Base-by-base conservation (phyloP, 1,284 basidiomycete species). In the Sparassis latifolia region DNA sequence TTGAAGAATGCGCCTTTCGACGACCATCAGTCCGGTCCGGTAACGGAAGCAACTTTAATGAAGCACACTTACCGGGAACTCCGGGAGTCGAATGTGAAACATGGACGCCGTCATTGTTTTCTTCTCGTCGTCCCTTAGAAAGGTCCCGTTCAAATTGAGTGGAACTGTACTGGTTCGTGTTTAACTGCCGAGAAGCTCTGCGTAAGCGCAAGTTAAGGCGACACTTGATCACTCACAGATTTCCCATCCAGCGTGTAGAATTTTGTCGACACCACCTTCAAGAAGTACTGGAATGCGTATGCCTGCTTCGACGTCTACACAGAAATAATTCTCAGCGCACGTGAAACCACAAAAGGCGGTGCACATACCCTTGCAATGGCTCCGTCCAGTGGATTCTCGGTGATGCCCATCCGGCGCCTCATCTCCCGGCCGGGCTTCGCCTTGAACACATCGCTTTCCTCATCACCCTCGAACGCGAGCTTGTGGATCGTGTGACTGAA, bases 251-350 rank as follows among this genome's bases (percentile, higher is more conserved):
- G 72, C 33, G 86, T 87, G 55, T 82, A 78, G 72, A 96, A 97
- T 63, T 88, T 85, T 1, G 93, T 97, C 5, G 91, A 92, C 35
- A 97, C 94, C 44, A 97, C 94, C 68, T 99, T 99, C 65, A 98
- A 76, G 81, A 97, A 98, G 71, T 98, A 96, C 63, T 93, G 92
- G 78, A 92, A 95, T 92, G 94, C 92, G 65, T 89, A 93, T 57
- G 89, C 78, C 31, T 86, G 71, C 68, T 83, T 81, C 55, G 64
- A 68, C 2, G 86, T 86, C 82, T 87, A 57, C 27, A 44, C 37
- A 41, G 55, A 37, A 52, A 49, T 30, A 39, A 48, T 38, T 10
- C 47, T 42, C 28, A 57, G 45, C 44, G 40, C 32, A 27, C 48
- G 51, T 42, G 49, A 35, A 20, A 6, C 7, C 2, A n/a, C 28